Conservation (phyloP, 306 rosid species). For the Glycyrrhiza uralensis region DNA sequence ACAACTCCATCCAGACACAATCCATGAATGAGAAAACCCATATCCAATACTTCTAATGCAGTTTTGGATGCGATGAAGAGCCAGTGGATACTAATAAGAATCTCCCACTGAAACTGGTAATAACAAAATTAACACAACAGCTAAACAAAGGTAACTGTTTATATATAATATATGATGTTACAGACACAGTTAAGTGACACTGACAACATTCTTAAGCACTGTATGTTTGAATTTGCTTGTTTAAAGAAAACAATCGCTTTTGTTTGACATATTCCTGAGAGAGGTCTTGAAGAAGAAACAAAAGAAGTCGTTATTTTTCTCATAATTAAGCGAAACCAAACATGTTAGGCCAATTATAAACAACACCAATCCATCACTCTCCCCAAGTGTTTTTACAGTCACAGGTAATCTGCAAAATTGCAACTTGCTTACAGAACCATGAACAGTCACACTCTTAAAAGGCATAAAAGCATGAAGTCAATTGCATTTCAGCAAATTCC, state of each 20-base stretch:
- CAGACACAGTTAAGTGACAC: not conserved
- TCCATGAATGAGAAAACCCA: not conserved
- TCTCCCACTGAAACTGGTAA: not conserved
- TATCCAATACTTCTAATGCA: not conserved
- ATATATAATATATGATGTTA: not conserved
- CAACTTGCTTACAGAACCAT: conserved; percentile 3
- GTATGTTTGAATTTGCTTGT: not conserved
- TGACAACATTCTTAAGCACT: conserved; percentile 2
- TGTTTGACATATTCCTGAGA: not conserved
- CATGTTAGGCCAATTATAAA: not conserved
- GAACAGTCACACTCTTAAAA: conserved; percentile 16
- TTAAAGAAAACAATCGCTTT: not conserved
- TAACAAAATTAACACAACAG: conserved; percentile 1
- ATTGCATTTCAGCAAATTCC: not conserved
- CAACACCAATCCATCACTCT: conserved; percentile 1
- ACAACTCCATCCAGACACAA: conserved; percentile 12
- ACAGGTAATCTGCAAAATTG: conserved; percentile 2
- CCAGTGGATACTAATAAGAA: not conserved
- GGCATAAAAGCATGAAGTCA: not conserved
- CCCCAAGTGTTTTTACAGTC: conserved; percentile 1
- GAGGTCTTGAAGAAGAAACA: not conserved
- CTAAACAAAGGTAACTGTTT: not conserved
- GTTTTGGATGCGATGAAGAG: not conserved
- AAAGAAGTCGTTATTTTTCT: not conserved
- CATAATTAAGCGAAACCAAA: conserved; percentile 6